Base-by-base conservation (phyloP, 2,329 filamentous ascomycete species). In the Magnaporthiopsis incrustans region DNA sequence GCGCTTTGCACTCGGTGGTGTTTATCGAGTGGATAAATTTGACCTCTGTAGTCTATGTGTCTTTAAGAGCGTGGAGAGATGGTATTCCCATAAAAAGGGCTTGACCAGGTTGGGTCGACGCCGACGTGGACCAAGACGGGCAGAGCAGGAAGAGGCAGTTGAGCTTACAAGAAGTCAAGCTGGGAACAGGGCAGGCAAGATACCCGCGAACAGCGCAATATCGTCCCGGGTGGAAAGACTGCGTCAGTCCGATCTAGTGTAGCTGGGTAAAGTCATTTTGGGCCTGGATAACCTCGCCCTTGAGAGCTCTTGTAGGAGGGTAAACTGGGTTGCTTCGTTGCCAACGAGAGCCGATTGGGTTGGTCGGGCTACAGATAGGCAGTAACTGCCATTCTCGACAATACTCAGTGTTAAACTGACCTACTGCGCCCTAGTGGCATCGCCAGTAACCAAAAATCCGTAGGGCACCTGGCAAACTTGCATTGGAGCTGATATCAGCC, bases 281-380 rank as follows among this genome's bases (percentile, higher is more conserved):
- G 18, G 70, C 67, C 38, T 68, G 65, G 27, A 60, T 64, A 12
- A 68, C 65, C 35, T 69, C 68, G 7, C 67, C 67, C 7, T 70
- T 64, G n/a, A n/a, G 53, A 63, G 79, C 4, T 71, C 71, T 62
- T 77, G 71, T 1, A 70, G 73, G 15, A 75, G 74, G 65, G 76
- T 73, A 33, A 33, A 33, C 67, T 79, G 76, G 69, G 81, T 81
- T n/a, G 79, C 79, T 57, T 75, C 77, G 65, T 81, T 80, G 3
- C 78, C 77, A 15, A 75, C 77, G 64, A 81, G 73, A 33, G 76
- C 73, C 66, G 26, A 44, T 57, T 14, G 30, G 1, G 30, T 53
- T 4, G n/a, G 22, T 25, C 3, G 5, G 4, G n/a, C 56, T 10
- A 57, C 2, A 25, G 18, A 6, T 30, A 30, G 30, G 30, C 10